Conservation (phyloP, 202 grass and related monocot genomes). For the Tripidium arundinaceum region DNA sequence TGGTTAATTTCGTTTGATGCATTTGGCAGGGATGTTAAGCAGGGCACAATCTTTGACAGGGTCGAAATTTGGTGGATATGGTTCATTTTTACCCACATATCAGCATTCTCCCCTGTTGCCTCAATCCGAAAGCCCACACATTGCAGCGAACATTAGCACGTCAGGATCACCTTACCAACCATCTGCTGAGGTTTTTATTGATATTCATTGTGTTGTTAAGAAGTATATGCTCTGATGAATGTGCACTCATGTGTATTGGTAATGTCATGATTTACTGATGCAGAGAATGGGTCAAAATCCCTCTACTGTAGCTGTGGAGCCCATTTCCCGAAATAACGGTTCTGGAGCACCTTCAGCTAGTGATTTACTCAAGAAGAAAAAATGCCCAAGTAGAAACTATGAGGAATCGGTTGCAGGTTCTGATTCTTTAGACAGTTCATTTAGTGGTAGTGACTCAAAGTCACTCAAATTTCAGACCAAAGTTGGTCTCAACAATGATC, state of each 20-base stretch:
- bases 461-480: constrained; percentile 59
- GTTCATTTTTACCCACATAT: constrained; percentile 77
- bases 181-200: constrained; percentile 45
- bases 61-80: constrained; percentile 83
- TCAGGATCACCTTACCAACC: constrained; percentile 46
- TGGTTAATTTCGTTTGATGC: not conserved
- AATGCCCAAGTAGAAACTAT: constrained; percentile 20
- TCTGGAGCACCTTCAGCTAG: constrained; percentile 27
- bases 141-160: constrained; percentile 23
- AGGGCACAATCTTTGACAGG: constrained; percentile 43
- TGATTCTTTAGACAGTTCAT: constrained; percentile 36
- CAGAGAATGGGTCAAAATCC: constrained; percentile 47
- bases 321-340: constrained; percentile 43
- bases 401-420: constrained; percentile 21
- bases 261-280: constrained; percentile 16
- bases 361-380: constrained; percentile 40
- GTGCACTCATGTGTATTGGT: not conserved
- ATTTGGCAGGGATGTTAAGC: constrained; percentile 5
- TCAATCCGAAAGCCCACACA: constrained; percentile 46
- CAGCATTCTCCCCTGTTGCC: constrained; percentile 51
- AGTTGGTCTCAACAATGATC: constrained; percentile 45
- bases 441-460: constrained; percentile 45
- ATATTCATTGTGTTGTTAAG: constrained; percentile 5
- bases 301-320: constrained; percentile 37
- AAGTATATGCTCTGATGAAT: not conserved